Conservation (phyloP, 257 asterid genomes). For the Leonotis leonurus region DNA sequence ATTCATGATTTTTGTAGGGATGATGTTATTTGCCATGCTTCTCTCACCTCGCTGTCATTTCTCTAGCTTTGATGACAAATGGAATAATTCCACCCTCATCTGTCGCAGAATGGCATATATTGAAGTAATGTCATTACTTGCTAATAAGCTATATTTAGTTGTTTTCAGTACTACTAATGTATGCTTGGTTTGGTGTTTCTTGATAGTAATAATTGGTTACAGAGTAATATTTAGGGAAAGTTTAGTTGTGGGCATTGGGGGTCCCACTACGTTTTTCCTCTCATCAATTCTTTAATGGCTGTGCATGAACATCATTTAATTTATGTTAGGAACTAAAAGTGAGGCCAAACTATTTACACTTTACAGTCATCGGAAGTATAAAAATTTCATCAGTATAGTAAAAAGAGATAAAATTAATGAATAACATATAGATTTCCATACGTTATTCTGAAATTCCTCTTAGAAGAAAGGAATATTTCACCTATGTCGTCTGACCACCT, state of each 20-base stretch:
- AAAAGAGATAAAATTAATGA: not conserved
- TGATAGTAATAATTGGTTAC: too few relatives aligned
- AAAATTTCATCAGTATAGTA: not conserved
- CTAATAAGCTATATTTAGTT: not conserved
- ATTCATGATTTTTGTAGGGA: not conserved
- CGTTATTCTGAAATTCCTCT: not conserved
- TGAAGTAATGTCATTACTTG: not conserved
- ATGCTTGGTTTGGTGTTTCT: not conserved
- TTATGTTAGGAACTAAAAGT: not conserved
- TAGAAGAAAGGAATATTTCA: constrained; percentile 26
- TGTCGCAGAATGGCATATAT: constrained; percentile 4
- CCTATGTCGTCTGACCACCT: constrained; percentile 3
- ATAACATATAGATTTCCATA: not conserved
- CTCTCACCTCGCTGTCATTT: not conserved
- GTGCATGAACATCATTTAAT: not conserved
- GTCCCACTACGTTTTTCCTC: too few relatives aligned
- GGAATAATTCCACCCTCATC: not conserved
- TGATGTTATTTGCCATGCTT: not conserved
- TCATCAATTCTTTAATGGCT: not conserved
- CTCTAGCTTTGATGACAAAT: constrained; percentile 2
- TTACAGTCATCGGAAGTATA: not conserved
- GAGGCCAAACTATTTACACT: not conserved
- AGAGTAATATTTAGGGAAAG: too few relatives aligned
- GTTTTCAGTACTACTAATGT: not conserved
- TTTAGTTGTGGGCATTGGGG: too few relatives aligned